Percentiles rank a stretch among this genome's conserved stretches.
These are phyloP conservation scores for Lachnellula willkommii DNA, from an alignment of 2,329 filamentous ascomycete genomes.

Conservation along the genomic window DNA sequence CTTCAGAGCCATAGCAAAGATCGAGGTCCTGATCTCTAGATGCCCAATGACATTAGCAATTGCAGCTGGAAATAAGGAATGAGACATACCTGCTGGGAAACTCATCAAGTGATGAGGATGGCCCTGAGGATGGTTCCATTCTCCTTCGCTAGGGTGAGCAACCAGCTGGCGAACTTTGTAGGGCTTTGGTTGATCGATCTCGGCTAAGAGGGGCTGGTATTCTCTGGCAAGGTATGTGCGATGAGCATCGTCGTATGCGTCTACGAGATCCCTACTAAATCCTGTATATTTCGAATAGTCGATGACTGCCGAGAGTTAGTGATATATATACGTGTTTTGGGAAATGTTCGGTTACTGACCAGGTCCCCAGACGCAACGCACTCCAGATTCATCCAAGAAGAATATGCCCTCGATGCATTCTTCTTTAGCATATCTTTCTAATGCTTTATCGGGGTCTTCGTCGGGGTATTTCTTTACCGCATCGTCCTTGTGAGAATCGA, in stretches of 20 bases:
- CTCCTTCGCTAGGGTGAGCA: background rate
- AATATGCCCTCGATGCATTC: background rate
- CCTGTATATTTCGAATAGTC: background rate
- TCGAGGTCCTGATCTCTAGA: constrained; percentile 2
- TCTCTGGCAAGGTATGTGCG: background rate
- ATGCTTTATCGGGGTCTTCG: background rate
- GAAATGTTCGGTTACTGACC: background rate
- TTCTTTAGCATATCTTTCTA: background rate
- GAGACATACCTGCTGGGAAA: constrained; percentile 2
- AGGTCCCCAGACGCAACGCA: background rate
- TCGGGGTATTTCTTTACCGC: background rate
- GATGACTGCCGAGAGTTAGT: background rate
- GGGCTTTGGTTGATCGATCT: background rate
- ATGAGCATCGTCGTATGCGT: background rate
- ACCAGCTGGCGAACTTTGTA: background rate
- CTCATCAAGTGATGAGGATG: constrained; percentile 2
- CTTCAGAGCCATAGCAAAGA: background rate
- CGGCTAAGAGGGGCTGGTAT: background rate
- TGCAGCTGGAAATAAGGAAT: background rate
- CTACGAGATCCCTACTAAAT: background rate
- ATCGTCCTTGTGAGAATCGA: background rate
- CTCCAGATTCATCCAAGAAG: background rate
- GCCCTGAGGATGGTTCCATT: background rate
- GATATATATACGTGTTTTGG: background rate
- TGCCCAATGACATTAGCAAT: background rate